Evolutionary conservation across 1,284 basidiomycete genomes (phyloP).

Genomic region (Ustilago sp.): DNA sequence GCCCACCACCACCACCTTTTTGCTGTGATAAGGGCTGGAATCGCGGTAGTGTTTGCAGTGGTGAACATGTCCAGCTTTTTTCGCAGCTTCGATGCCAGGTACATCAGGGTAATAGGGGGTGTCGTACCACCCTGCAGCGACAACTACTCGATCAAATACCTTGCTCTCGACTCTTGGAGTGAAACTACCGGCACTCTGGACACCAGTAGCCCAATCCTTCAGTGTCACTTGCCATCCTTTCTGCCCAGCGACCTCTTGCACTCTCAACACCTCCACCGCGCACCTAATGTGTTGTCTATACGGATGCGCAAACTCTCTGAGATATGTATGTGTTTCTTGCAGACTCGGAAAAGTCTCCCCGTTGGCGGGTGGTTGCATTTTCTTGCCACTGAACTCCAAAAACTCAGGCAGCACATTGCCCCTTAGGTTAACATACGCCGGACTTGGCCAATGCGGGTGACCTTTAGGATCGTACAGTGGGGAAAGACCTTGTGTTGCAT

Average conservation of each 20-base stretch:
- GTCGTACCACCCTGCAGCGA: constrained; percentile 62
- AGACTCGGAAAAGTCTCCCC: constrained; percentile 57
- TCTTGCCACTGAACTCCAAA: constrained; percentile 50
- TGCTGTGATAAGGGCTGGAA: constrained; percentile 34
- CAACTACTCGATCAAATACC: constrained; percentile 49
- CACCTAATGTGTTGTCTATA: constrained; percentile 29
- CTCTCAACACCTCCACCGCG: constrained; percentile 50
- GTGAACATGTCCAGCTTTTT: constrained; percentile 38
- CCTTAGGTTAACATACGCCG: constrained; percentile 58
- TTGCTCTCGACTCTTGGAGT: constrained; percentile 18
- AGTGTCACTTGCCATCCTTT: constrained; percentile 43
- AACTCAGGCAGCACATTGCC: constrained; percentile 64
- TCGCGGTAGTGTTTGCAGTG: constrained; percentile 65
- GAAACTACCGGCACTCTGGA: background rate
- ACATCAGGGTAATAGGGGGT: constrained; percentile 53
- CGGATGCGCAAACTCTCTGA: constrained; percentile 42
- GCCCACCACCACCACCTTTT: constrained; percentile 57
- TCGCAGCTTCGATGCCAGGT: constrained; percentile 39
- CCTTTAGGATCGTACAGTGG: constrained; percentile 38
- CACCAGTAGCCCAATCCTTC: constrained; percentile 31
- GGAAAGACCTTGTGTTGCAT: constrained; percentile 29
- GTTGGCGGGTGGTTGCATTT: constrained; percentile 43
- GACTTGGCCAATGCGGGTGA: constrained; percentile 57
- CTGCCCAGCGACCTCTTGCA: constrained; percentile 46
- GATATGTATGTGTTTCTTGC: constrained; percentile 56